Evolutionary conservation across 805 yeast species (phyloP).

Genomic region (Kodamaea kakaduensis): DNA sequence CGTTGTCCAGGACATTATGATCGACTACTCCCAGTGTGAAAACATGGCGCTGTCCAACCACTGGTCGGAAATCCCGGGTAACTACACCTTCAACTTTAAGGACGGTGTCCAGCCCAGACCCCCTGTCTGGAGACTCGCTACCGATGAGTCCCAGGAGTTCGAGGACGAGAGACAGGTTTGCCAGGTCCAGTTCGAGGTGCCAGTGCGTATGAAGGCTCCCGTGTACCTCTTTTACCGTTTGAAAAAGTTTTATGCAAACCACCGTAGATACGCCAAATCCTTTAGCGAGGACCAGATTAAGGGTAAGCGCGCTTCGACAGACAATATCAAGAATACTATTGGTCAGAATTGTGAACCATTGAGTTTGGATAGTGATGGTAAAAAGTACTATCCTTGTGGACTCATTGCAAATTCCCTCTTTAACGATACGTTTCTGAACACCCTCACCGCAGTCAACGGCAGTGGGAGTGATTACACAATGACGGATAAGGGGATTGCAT

Average conservation of each 20-base stretch:
- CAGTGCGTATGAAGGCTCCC: conserved; percentile 34
- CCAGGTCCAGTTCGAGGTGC: conserved; percentile 36
- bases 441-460: conserved; percentile 37
- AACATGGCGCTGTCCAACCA: conserved; percentile 25
- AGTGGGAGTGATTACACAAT: conserved; percentile 23
- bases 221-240: conserved; percentile 40
- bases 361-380: conserved; percentile 38
- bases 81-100: conserved; percentile 36
- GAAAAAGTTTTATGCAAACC: conserved; percentile 41
- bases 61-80: conserved; percentile 36
- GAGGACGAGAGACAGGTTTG: conserved; percentile 49
- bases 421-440: conserved; percentile 57
- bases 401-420: conserved; percentile 76
- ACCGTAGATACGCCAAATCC: conserved; percentile 42
- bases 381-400: conserved; percentile 74
- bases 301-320: conserved; percentile 35
- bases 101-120: conserved; percentile 6
- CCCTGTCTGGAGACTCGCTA: conserved; percentile 31
- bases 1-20: conserved; percentile 34
- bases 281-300: conserved; percentile 41
- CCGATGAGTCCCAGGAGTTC: conserved; percentile 41
- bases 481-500: conserved; percentile 40
- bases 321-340: conserved; percentile 34
- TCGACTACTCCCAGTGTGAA: conserved; percentile 42
- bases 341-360: conserved; percentile 46